Conservation (phyloP, 768 basidiomycete genomes). For the Leccinum disarticulatum region DNA sequence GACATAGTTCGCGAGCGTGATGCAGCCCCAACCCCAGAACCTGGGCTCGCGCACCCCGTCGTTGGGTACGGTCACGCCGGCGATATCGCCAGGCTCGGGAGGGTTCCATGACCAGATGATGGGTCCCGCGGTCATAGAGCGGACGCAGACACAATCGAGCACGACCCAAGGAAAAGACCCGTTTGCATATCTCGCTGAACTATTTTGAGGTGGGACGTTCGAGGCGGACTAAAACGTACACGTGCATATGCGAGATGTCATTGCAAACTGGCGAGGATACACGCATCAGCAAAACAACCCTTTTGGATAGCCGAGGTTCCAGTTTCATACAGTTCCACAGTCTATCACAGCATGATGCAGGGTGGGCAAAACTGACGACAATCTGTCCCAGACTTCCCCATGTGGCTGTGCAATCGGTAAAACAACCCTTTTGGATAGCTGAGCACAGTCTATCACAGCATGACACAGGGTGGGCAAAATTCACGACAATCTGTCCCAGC, state of each 20-base stretch:
- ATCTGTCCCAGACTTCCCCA: too few species aligned
- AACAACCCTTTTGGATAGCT: too few species aligned
- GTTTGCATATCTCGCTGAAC: conserved; percentile 76
- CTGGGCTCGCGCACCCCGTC: conserved; percentile 12
- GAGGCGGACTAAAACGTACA: background rate
- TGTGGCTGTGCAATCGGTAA: too few species aligned
- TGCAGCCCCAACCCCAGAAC: conserved; percentile 19
- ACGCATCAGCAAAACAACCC: background rate
- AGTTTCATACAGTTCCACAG: too few species aligned
- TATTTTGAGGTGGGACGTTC: conserved; percentile 48
- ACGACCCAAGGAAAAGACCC: conserved; percentile 62
- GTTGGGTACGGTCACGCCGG: background rate
- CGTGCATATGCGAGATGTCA: background rate
- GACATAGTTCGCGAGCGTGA: conserved; percentile 13
- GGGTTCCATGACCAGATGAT: conserved; percentile 6
- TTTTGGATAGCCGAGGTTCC: too few species aligned
- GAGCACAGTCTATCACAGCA: too few species aligned
- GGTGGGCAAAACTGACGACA: too few species aligned
- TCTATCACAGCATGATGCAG: too few species aligned
- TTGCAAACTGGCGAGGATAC: background rate
- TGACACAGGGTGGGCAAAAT: too few species aligned
- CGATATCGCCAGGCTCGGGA: background rate
- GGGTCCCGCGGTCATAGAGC: conserved; percentile 15
- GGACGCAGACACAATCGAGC: conserved; percentile 24
- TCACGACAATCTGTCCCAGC: too few species aligned